A percentile compares a stretch with the other conserved stretches of the same genome.
phyloP scores from a whole-genome alignment of 2,329 filamentous ascomycete species.

The Diaporthe sp. region DNA sequence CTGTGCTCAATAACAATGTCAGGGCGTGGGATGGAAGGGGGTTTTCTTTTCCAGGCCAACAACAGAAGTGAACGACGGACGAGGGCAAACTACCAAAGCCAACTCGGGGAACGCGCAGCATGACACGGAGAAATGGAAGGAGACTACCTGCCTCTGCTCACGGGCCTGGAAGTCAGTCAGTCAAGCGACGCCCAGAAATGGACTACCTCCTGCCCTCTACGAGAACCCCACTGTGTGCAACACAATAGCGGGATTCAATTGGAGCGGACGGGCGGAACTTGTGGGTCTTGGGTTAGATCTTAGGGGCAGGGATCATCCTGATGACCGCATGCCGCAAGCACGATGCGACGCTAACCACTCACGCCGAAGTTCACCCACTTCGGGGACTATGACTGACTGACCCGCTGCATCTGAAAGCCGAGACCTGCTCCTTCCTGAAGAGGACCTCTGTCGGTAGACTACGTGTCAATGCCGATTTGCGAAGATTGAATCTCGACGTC shows the following conservation, averaged over 20 bases:
- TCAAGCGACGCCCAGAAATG: constrained; percentile 15
- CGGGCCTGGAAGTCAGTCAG: constrained; percentile 24
- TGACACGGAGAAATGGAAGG: constrained; percentile 40
- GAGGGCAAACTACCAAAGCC: not conserved
- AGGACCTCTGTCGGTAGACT: not conserved
- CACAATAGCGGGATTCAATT: constrained; percentile 17
- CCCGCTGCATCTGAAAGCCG: constrained; percentile 13
- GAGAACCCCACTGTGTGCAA: constrained; percentile 21
- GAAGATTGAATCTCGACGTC: not conserved
- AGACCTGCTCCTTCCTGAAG: constrained; percentile 4
- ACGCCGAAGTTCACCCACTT: constrained; percentile 29
- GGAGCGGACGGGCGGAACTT: constrained; percentile 40
- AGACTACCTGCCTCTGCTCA: not conserved
- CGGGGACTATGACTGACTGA: not conserved
- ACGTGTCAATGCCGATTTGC: not conserved
- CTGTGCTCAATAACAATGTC: not conserved
- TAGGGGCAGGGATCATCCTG: constrained; percentile 10
- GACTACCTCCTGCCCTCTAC: constrained; percentile 6
- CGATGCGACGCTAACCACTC: not conserved
- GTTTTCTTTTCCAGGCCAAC: not conserved
- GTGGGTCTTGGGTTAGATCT: constrained; percentile 1
- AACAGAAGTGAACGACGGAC: not conserved
- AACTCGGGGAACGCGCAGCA: not conserved
- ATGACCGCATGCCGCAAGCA: constrained; percentile 18
- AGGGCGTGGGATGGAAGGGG: not conserved